phyloP scores from a whole-genome alignment of 179 eudicot genomes.

The Silene vulgaris region DNA sequence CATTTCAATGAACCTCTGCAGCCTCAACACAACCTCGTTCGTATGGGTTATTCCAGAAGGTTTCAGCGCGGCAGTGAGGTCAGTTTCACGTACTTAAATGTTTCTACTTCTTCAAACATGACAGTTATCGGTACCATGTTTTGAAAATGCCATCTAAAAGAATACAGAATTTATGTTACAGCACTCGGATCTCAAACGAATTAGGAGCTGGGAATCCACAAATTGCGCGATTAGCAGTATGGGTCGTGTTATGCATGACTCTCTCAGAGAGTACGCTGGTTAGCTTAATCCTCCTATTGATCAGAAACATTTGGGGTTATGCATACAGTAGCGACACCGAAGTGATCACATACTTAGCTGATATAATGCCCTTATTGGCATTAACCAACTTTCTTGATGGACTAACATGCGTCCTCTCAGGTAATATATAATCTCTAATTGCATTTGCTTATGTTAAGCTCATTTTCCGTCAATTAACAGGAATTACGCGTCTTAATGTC shows the following conservation, averaged over 20 bases:
- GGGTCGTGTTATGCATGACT: constrained; percentile 3
- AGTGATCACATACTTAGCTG: constrained; percentile 59
- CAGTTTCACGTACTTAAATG: neutral
- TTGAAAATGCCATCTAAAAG: neutral
- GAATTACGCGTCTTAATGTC: too few relatives aligned
- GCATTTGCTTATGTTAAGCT: neutral
- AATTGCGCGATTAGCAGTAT: constrained; percentile 8
- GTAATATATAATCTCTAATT: constrained; percentile 24
- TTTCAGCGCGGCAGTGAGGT: constrained; percentile 75
- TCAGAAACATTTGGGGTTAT: constrained; percentile 58
- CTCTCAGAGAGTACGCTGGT: constrained; percentile 4
- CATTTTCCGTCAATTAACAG: neutral
- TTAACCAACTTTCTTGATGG: constrained; percentile 60
- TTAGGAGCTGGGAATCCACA: constrained; percentile 67
- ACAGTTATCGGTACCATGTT: neutral
- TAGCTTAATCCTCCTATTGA: constrained; percentile 27
- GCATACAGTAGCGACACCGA: constrained; percentile 65
- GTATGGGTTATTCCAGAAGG: constrained; percentile 84
- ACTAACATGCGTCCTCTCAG: constrained; percentile 66
- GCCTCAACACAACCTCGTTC: constrained; percentile 63
- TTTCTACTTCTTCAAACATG: too few relatives aligned
- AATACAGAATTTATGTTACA: neutral
- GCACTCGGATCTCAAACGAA: constrained; percentile 42
- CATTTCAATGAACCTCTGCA: constrained; percentile 22
- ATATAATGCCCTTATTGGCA: constrained; percentile 69